These are phyloP conservation scores for Scedosporium apiospermum DNA, from an alignment of 2,329 filamentous ascomycete species.

Conservation along the genomic window DNA sequence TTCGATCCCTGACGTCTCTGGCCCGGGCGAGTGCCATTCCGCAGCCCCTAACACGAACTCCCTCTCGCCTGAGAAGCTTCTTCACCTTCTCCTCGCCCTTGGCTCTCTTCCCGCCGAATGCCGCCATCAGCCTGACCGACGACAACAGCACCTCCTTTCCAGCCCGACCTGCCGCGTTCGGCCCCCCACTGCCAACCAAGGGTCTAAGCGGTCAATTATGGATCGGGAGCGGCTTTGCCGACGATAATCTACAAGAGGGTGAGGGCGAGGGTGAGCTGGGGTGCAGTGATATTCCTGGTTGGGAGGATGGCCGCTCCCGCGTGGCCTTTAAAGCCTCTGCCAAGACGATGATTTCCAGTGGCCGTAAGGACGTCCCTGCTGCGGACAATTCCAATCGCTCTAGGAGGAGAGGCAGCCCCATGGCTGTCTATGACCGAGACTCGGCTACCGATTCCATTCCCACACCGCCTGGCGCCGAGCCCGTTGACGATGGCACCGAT, in stretches of 20 bases:
- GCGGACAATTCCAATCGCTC: constrained; percentile 20
- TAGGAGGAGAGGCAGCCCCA: constrained; percentile 18
- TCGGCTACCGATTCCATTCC: constrained; percentile 6
- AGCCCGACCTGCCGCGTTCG: constrained; percentile 87
- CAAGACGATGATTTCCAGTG: constrained; percentile 16
- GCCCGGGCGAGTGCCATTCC: constrained; percentile 14
- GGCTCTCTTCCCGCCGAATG: constrained; percentile 88
- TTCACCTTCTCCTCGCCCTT: constrained; percentile 69
- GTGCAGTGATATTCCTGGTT: constrained; percentile 88
- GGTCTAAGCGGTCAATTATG: constrained; percentile 85
- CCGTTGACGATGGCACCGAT: constrained; percentile 67
- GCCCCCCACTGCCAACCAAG: constrained; percentile 62
- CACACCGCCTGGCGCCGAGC: constrained; percentile 17
- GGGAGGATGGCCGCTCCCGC: constrained; percentile 55
- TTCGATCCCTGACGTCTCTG: constrained; percentile 38
- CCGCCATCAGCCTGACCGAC: constrained; percentile 90
- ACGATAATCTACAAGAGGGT: constrained; percentile 58
- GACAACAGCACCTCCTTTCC: constrained; percentile 98
- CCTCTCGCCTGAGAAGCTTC: constrained; percentile 23
- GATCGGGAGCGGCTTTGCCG: constrained; percentile 86
- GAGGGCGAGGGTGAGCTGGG: constrained; percentile 76
- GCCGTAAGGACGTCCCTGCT: constrained; percentile 9
- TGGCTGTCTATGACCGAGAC: background rate
- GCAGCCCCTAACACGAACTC: constrained; percentile 15
- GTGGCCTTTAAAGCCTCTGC: constrained; percentile 29